phyloP scores from a whole-genome alignment of 2,329 filamentous ascomycete genomes.

The Coniochaeta ligniaria region DNA sequence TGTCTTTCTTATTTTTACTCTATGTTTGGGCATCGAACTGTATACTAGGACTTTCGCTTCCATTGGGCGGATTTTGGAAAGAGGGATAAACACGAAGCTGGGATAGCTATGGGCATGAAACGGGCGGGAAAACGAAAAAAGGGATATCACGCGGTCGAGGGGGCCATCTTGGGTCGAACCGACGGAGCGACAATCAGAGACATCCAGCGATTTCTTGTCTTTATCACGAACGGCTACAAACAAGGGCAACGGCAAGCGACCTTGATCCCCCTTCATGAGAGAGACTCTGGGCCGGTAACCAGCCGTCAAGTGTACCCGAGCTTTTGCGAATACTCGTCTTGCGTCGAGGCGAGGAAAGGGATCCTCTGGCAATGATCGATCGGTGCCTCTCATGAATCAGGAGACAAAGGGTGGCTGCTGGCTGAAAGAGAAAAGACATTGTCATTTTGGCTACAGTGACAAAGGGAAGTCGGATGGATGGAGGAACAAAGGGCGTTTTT shows the following conservation, averaged over 20 bases:
- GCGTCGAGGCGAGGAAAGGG: background rate
- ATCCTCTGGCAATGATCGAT: background rate
- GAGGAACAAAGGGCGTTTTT: background rate
- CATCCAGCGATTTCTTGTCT: too few species aligned
- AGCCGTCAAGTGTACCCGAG: background rate
- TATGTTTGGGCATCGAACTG: too few species aligned
- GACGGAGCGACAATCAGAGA: background rate
- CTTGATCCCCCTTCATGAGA: background rate
- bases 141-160: background rate
- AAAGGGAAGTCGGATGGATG: background rate
- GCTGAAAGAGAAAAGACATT: background rate
- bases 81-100: background rate
- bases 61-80: background rate
- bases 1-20: background rate
- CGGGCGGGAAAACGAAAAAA: background rate
- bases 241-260: background rate
- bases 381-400: background rate
- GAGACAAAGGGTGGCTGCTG: background rate
- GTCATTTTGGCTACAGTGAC: background rate
- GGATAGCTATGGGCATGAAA: background rate
- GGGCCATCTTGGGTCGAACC: background rate
- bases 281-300: background rate
- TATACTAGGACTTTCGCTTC: background rate
- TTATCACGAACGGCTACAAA: background rate
- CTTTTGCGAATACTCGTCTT: background rate